Evolutionary conservation across 2,329 filamentous ascomycete species (phyloP), one percentile per base, ranked within the genome.

Genomic region (Fusarium sambucinum): DNA sequence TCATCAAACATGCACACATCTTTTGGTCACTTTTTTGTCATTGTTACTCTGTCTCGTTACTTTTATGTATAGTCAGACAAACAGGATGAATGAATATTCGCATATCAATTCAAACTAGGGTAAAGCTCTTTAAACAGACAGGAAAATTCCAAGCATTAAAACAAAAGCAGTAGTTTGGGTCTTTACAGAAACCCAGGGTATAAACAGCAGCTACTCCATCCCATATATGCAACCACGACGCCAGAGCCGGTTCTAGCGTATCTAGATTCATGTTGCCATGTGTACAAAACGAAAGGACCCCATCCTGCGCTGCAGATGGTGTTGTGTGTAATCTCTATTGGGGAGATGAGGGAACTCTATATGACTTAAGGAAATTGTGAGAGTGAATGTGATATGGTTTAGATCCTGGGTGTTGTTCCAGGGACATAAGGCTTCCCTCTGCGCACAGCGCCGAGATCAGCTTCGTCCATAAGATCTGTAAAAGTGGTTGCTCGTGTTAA

Each of bases 401-500:
- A 76, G 56, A 80, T 76, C 53, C 73, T 73, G 9, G 76, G 77
- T 46, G 78, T 77, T 27, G 75, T 73, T 7, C 76, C 76, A 13
- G 81, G 81, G 38, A 85, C 80, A 63, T 79, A 85, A 6, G 79
- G 76, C 69, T 78, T 77, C 8, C 80, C 83, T 60, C 74, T 77
- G 57, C 75, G 80, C 45, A 84, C 78, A 12, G 76, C 75, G 17
- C 81, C 79, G 23, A 85, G 74, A 21, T 80, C 79, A 3, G 82
- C 83, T 62, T 81, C 77, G 55, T 84, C 79, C 81, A 87, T 84
- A 73, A 88, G 79, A 67, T 83, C 82, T n/a, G 83, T 82, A 65
- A 87, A 86, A 0, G 83, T 85, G 1, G 86, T 86, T 66, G 77
- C 72, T 35, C 79, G 77, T 32, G 74, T 73, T 55, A 77, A 45